Evolutionary conservation across 257 asterid species (phyloP).

Genomic region (Nicotiana noctiflora): DNA sequence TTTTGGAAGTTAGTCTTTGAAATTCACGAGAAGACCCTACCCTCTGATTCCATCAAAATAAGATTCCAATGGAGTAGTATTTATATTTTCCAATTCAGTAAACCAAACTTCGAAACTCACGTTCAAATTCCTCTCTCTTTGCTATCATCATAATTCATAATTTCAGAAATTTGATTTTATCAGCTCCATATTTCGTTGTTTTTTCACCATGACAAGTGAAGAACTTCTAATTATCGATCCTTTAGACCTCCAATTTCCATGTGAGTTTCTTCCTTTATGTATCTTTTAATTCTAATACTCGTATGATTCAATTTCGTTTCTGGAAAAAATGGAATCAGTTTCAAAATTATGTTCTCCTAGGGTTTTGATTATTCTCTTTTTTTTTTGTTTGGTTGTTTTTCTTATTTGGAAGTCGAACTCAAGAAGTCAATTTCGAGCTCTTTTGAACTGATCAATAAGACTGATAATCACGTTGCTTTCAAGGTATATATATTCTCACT

Average conservation of each 20-base stretch:
- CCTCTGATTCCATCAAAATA: not conserved
- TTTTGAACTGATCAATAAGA: slow-evolving; percentile 9
- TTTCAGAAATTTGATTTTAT: not conserved
- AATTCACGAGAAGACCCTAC: not conserved
- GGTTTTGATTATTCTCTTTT: not conserved
- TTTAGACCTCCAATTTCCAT: slow-evolving; percentile 11
- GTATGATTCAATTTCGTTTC: not conserved
- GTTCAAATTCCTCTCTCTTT: not conserved
- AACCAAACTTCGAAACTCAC: not conserved
- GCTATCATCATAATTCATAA: not conserved
- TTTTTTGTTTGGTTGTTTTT: not conserved
- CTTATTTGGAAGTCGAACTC: not conserved
- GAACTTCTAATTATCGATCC: slow-evolving; percentile 9
- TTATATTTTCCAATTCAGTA: not conserved
- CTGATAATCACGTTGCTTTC: slow-evolving; percentile 13
- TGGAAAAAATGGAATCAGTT: not conserved
- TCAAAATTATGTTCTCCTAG: not conserved
- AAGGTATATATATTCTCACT: not conserved
- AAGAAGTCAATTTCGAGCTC: slow-evolving; percentile 1
- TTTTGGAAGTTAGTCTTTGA: not conserved
- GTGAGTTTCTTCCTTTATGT: slow-evolving; percentile 1
- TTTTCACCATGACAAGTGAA: not conserved
- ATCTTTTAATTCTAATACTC: not conserved
- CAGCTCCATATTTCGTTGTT: not conserved
- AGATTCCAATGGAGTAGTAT: not conserved